phyloP scores from a whole-genome alignment of 2,329 filamentous ascomycete genomes.

The Phaeosphaeriaceae sp. region DNA sequence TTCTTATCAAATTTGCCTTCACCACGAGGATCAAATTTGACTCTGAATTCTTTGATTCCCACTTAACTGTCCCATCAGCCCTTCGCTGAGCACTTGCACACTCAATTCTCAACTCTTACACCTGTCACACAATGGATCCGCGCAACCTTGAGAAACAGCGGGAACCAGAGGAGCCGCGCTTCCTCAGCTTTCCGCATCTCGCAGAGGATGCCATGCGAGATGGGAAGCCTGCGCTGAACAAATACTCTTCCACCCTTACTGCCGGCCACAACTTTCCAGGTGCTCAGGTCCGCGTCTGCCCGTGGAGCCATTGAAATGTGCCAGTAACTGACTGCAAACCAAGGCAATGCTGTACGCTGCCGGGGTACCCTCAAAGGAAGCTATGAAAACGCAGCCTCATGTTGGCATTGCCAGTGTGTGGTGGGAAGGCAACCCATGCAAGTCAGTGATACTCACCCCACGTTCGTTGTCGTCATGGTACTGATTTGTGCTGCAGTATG shows the following conservation, averaged over 20 bases:
- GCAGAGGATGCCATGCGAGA: conserved; percentile 61
- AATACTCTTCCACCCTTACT: conserved; percentile 84
- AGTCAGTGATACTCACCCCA: conserved; percentile 62
- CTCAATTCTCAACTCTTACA: background rate
- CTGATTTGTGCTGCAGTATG: conserved; percentile 51
- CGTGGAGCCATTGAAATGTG: too few relatives aligned
- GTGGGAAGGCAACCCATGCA: conserved; percentile 98
- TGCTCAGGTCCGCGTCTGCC: conserved; percentile 69
- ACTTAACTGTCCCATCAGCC: too few relatives aligned
- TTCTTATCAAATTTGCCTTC: background rate
- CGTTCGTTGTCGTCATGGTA: conserved; percentile 18
- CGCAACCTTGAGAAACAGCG: conserved; percentile 44
- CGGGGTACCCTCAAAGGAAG: conserved; percentile 80
- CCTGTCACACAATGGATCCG: conserved; percentile 42
- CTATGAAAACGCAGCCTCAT: conserved; percentile 90
- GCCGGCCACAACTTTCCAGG: conserved; percentile 88
- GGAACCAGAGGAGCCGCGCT: conserved; percentile 52
- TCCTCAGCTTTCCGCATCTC: conserved; percentile 64
- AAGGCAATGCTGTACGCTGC: conserved; percentile 95
- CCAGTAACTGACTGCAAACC: conserved; percentile 9
- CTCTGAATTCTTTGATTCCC: too few relatives aligned
- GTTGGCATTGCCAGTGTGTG: conserved; percentile 91
- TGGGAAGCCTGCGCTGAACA: conserved; percentile 75
- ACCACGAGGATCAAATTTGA: background rate
- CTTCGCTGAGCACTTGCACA: background rate